A percentile compares a stretch with the other conserved stretches of the same genome.
These are phyloP conservation scores for Salix arbutifolia DNA, from an alignment of 345 rosid genomes.

Conservation along the genomic window DNA sequence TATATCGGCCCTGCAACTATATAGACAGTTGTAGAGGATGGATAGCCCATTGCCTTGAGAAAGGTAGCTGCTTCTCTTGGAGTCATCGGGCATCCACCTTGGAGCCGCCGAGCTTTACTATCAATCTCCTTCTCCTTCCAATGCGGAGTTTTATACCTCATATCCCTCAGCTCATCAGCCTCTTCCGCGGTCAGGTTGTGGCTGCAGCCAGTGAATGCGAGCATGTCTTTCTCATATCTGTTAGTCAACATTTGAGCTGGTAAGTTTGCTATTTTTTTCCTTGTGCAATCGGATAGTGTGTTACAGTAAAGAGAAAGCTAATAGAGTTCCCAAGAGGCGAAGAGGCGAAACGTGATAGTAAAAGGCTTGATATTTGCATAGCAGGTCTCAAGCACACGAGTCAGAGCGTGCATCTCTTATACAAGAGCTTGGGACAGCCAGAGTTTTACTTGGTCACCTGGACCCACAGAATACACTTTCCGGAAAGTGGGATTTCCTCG, in stretches of 20 bases:
- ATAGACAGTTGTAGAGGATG: constrained; percentile 73
- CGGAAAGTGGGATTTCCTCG: no score
- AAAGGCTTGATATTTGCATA: no score
- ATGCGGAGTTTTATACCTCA: constrained; percentile 77
- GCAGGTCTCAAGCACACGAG: rapidly evolving
- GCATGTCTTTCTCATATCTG: constrained; percentile 99
- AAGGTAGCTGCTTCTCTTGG: constrained; percentile 95
- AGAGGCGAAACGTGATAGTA: no score
- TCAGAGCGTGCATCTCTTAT: no score
- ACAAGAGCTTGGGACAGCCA: no score
- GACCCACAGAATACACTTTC: no score
- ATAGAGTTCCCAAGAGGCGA: neutral
- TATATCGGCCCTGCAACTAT: constrained; percentile 91
- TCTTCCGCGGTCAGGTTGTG: constrained; percentile 76
- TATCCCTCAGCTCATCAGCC: constrained; percentile 64
- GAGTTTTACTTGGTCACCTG: no score
- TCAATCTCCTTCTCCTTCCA: constrained; percentile 99
- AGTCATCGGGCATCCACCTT: constrained; percentile 97
- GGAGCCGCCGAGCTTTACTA: constrained; percentile 52
- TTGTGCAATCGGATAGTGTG: neutral
- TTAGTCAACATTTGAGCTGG: constrained; percentile 6
- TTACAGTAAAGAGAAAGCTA: neutral
- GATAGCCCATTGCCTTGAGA: constrained; percentile 95
- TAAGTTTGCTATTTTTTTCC: neutral
- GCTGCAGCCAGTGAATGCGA: constrained; percentile 96